Percentiles rank a stretch among this genome's conserved stretches.
Conservation (phyloP, 75 land plant species). For the Adiantum capillusveneris region DNA sequence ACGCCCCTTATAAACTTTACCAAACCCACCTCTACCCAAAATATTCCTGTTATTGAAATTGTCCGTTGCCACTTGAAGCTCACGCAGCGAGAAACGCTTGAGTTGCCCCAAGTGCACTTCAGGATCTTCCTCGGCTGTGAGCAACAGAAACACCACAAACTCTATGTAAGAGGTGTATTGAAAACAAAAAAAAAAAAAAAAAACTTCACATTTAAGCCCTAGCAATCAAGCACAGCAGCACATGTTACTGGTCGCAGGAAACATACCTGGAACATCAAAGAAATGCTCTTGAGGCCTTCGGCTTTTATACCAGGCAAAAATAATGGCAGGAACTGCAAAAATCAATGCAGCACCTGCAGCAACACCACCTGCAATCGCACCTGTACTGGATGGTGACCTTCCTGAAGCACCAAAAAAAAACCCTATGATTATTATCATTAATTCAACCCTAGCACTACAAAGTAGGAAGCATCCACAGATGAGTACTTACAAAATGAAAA, state of each 20-base stretch:
- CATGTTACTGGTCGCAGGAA: too few species aligned
- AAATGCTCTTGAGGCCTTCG: slow-evolving; percentile 64
- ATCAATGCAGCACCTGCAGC: slow-evolving; percentile 81
- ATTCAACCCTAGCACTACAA: too few species aligned
- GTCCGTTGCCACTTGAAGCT: slow-evolving; percentile 79
- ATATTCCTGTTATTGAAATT: slow-evolving; percentile 63
- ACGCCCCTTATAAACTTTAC: slow-evolving; percentile 73
- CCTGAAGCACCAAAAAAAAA: background rate
- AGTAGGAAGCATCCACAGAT: too few species aligned
- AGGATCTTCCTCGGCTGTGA: slow-evolving; percentile 84
- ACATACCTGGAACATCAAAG: slow-evolving; percentile 79
- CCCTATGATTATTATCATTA: background rate
- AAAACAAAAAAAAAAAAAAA: too few species aligned
- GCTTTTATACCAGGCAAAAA: slow-evolving; percentile 64
- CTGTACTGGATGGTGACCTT: slow-evolving; percentile 33
- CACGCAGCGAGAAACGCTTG: slow-evolving; percentile 73
- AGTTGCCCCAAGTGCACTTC: slow-evolving; percentile 87
- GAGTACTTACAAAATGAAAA: too few species aligned
- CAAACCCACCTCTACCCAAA: slow-evolving; percentile 79
- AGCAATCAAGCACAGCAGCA: too few species aligned
- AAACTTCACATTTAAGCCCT: too few species aligned
- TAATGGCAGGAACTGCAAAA: slow-evolving; percentile 73
- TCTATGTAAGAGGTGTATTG: too few species aligned
- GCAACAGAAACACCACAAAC: background rate
- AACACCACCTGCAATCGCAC: slow-evolving; percentile 81